Conservation (phyloP, 202 grass and related monocot species). For the Cymbopogon flexuosus region DNA sequence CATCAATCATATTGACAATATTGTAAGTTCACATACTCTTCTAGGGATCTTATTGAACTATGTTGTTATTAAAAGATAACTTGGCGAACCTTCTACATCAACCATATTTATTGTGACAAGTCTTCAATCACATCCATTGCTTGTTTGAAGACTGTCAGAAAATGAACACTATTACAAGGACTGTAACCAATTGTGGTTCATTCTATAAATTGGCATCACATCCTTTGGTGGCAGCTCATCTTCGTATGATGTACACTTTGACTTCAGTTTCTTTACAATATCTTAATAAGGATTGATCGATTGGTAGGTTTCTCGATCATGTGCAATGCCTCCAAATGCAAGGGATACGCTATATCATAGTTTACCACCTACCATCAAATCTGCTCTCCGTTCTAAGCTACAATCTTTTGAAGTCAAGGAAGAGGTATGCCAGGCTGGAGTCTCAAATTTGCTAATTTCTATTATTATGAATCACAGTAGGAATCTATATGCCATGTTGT, state of each 20-base stretch:
- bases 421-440: slow-evolving; percentile 53
- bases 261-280: slow-evolving; percentile 14
- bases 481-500: slow-evolving; percentile 3
- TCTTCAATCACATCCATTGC: slow-evolving; percentile 14
- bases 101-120: background rate
- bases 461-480: slow-evolving; percentile 13
- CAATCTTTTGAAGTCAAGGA: slow-evolving; percentile 69
- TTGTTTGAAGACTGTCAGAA: slow-evolving; percentile 9
- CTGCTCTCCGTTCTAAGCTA: slow-evolving; percentile 56
- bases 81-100: background rate
- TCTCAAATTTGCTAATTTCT: slow-evolving; percentile 17
- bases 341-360: slow-evolving; percentile 83
- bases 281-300: slow-evolving; percentile 23
- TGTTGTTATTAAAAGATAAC: slow-evolving; percentile 18
- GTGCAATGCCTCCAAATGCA: slow-evolving; percentile 49
- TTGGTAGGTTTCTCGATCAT: slow-evolving; percentile 66
- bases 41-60: slow-evolving; percentile 14
- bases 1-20: slow-evolving; percentile 80
- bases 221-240: background rate
- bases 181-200: background rate
- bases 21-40: slow-evolving; percentile 58
- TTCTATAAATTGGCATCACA: background rate
- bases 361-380: slow-evolving; percentile 73
- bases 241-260: background rate
- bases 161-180: background rate